Evolutionary conservation across 2,329 filamentous ascomycete species (phyloP).

Genomic region (Colletotrichum sansevieriae): DNA sequence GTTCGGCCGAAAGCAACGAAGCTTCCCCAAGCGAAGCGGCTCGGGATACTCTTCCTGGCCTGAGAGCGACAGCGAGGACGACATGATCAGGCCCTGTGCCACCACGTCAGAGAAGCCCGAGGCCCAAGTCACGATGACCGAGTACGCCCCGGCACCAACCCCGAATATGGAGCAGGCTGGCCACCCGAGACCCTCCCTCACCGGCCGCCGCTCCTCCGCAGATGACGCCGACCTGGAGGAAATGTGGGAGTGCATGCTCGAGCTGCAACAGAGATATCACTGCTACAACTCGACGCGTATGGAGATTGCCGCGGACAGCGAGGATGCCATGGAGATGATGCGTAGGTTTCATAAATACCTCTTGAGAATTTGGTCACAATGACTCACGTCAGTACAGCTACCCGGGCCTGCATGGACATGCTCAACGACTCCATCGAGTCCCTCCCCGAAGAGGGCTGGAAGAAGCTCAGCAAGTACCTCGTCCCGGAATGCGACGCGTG

Average conservation of each 20-base stretch:
- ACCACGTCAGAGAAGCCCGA: slow-evolving; percentile 35
- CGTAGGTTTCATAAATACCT: slow-evolving; percentile 18
- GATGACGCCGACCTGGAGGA: slow-evolving; percentile 36
- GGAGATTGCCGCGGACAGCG: slow-evolving; percentile 42
- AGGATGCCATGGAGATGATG: slow-evolving; percentile 41
- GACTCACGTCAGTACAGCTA: slow-evolving; percentile 38
- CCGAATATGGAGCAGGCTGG: slow-evolving; percentile 7
- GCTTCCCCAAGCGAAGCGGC: slow-evolving; percentile 31
- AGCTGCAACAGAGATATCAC: slow-evolving; percentile 41
- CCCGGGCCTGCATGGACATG: slow-evolving; percentile 44
- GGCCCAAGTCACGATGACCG: slow-evolving; percentile 36
- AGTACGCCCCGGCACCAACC: slow-evolving; percentile 22
- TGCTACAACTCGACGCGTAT: slow-evolving; percentile 44
- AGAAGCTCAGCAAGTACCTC: slow-evolving; percentile 43
- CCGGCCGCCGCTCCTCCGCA: slow-evolving; percentile 34
- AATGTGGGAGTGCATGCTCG: slow-evolving; percentile 42
- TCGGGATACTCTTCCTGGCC: slow-evolving; percentile 37
- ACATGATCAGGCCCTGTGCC: slow-evolving; percentile 39
- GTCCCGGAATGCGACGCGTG: slow-evolving; percentile 24
- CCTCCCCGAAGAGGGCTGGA: slow-evolving; percentile 44
- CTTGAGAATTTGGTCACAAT: not conserved
- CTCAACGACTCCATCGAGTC: slow-evolving; percentile 45
- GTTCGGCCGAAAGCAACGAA: slow-evolving; percentile 34
- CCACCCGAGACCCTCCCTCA: slow-evolving; percentile 19
- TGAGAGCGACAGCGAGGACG: slow-evolving; percentile 41